Conservation (phyloP, 768 basidiomycete genomes). For the Pulveroboletus sp. region DNA sequence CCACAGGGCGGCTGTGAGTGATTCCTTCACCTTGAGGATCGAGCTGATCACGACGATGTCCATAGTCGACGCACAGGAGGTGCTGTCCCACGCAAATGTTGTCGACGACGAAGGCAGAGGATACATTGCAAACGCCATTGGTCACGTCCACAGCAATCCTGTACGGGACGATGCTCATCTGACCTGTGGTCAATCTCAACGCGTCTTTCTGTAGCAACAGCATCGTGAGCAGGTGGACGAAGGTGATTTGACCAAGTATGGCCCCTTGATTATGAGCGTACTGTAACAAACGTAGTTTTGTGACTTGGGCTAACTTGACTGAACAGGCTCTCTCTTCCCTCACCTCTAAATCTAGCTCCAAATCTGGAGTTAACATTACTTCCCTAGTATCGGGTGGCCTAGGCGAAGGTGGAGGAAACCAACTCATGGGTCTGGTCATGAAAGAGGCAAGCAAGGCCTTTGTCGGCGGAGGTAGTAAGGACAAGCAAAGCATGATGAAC, state of each 20-base stretch:
- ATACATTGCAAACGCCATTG: conserved; percentile 14
- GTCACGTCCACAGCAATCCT: conserved; percentile 20
- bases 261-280: conserved; percentile 20
- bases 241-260: conserved; percentile 14
- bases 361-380: conserved; percentile 31
- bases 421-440: conserved; percentile 86
- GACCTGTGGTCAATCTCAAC: not conserved
- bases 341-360: conserved; percentile 28
- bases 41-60: not conserved
- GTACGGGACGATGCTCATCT: conserved; percentile 4
- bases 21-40: conserved; percentile 2
- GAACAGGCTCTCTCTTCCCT: conserved; percentile 17
- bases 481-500: conserved; percentile 80
- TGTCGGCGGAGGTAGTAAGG: conserved; percentile 53
- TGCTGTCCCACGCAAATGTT: conserved; percentile 44
- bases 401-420: conserved; percentile 45
- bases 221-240: conserved; percentile 14
- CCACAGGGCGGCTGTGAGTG: conserved; percentile 24
- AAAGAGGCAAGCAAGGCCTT: conserved; percentile 73
- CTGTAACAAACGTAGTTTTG: not conserved
- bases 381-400: conserved; percentile 27
- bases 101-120: conserved; percentile 6
- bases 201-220: conserved; percentile 4
- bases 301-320: conserved; percentile 3
- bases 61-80: conserved; percentile 62